A percentile compares a stretch with the other conserved stretches of the same genome.
These are phyloP conservation scores for Emiliania huxleyi DNA, from an alignment of 78 protist genomes.

Conservation along the genomic window DNA sequence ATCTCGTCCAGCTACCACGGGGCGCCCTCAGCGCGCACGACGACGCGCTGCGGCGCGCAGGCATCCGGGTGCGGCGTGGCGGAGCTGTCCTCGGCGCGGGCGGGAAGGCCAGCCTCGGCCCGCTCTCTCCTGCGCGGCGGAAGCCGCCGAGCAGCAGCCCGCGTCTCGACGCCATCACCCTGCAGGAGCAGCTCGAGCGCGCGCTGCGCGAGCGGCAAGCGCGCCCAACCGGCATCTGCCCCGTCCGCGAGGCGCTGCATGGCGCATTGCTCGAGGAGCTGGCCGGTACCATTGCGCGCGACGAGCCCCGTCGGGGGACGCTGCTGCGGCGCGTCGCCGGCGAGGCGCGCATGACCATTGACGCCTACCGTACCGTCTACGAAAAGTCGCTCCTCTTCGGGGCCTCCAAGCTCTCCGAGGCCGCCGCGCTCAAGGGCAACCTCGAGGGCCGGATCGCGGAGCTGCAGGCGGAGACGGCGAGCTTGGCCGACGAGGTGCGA, in stretches of 20 bases:
- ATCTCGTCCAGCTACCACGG: neutral
- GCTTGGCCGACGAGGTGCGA: neutral
- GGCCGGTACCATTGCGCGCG: neutral
- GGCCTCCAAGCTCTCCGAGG: neutral
- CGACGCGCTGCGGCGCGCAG: neutral
- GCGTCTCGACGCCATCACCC: neutral
- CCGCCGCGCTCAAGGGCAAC: neutral
- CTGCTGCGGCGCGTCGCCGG: neutral
- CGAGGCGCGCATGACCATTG: neutral
- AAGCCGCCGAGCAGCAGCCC: neutral
- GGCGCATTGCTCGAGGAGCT: neutral
- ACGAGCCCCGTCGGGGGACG: neutral
- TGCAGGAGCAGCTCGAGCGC: slow-evolving; percentile 4
- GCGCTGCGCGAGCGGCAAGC: neutral
- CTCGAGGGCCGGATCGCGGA: neutral
- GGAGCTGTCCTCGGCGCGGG: neutral
- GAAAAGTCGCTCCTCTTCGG: neutral
- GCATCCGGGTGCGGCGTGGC: neutral
- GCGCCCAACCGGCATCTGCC: neutral
- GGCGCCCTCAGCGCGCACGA: neutral
- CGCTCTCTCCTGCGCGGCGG: neutral
- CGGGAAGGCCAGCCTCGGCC: neutral
- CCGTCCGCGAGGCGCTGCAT: neutral
- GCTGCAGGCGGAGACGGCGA: neutral
- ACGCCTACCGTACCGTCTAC: neutral